These are phyloP conservation scores for Rhizophagus prolifer DNA, from an alignment of 192 early-diverging fungal genomes.

Conservation along the genomic window DNA sequence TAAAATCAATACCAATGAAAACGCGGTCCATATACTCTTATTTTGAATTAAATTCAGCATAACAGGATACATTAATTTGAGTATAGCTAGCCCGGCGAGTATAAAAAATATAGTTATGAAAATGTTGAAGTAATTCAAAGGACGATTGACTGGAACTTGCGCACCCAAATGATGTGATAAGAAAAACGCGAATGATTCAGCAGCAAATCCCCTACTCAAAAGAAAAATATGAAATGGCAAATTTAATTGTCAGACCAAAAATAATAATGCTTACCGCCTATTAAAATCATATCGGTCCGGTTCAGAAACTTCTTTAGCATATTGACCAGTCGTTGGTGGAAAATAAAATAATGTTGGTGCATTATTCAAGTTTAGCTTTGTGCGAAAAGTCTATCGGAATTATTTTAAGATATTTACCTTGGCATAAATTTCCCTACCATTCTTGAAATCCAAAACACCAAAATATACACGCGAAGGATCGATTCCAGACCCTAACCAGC, in stretches of 20 bases:
- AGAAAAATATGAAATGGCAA: background rate
- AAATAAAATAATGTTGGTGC: constrained; percentile 71
- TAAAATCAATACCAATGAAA: constrained; percentile 47
- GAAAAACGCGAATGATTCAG: constrained; percentile 65
- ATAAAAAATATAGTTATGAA: constrained; percentile 38
- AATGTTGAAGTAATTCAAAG: constrained; percentile 56
- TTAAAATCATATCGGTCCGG: constrained; percentile 62
- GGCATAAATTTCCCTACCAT: constrained; percentile 62
- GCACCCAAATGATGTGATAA: constrained; percentile 43
- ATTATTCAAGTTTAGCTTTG: constrained; percentile 44
- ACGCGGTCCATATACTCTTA: constrained; percentile 57
- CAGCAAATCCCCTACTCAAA: constrained; percentile 54
- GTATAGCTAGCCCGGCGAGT: constrained; percentile 34
- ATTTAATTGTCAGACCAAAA: background rate
- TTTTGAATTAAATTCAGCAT: constrained; percentile 48
- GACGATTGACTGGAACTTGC: constrained; percentile 46
- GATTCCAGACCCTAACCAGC: constrained; percentile 44
- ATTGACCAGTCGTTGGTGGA: constrained; percentile 59
- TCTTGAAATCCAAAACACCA: constrained; percentile 64
- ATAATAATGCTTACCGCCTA: constrained; percentile 39
- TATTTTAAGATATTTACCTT: constrained; percentile 44
- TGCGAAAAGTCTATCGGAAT: background rate
- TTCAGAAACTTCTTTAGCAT: constrained; percentile 43
- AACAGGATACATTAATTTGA: constrained; percentile 43
- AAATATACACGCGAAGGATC: constrained; percentile 54